phyloP scores from a whole-genome alignment of 805 yeast species.

The Metschnikowia matae region DNA sequence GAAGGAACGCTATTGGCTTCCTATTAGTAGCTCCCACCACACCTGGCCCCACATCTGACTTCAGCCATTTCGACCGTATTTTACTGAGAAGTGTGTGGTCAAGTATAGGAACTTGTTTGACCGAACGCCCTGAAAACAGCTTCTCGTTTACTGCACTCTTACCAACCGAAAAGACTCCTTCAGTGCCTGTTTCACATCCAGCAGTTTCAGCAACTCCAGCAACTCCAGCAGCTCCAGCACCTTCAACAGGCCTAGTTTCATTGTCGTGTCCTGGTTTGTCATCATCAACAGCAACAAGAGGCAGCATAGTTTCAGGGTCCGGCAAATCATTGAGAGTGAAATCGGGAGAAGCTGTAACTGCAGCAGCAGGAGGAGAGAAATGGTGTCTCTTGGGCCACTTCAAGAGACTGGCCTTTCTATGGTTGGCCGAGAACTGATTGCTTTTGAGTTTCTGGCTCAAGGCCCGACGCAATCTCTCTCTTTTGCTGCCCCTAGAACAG shows the following conservation, averaged over 20 bases:
- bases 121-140: background rate
- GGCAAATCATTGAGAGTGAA: background rate
- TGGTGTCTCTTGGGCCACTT: background rate
- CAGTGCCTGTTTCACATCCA: background rate
- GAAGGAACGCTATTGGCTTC: slow-evolving; percentile 9
- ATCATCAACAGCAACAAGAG: background rate
- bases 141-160: background rate
- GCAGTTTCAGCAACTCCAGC: background rate
- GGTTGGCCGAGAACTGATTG: background rate
- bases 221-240: background rate
- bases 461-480: slow-evolving; percentile 1
- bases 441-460: background rate
- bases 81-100: slow-evolving; percentile 8
- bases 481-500: background rate
- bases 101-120: background rate
- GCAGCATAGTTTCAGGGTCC: background rate
- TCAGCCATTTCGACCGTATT: slow-evolving; percentile 11
- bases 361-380: background rate
- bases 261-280: background rate
- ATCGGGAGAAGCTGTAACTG: background rate
- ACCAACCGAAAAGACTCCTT: background rate
- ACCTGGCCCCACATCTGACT: background rate
- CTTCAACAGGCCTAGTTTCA: background rate
- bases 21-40: background rate
- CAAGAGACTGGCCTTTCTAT: background rate